Base-by-base conservation (phyloP, 352 stramenopile genomes). In the Halophytophthora batemanensis region DNA sequence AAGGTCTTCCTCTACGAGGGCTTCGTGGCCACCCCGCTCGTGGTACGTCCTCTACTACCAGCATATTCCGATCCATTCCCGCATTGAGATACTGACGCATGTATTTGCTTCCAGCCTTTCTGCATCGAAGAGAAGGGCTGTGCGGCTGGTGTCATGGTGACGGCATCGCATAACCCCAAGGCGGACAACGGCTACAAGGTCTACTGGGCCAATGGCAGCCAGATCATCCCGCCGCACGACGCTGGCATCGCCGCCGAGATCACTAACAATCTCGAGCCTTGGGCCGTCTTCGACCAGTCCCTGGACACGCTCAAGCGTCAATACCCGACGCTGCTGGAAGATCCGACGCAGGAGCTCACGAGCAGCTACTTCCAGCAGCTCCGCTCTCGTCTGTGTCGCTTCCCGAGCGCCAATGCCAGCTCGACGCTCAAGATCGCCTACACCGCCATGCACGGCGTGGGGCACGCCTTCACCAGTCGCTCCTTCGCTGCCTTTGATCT, bases 401-500 rank as follows among this genome's bases (percentile, higher is more conserved):
- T 82, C 51, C 66, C 75, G 1, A 60, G 74, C 19, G 70, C 82
- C 56, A 95, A 96, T 50, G 48, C 61, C 14, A 64, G 29, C 25
- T 69, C 78, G 25, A 45, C 53, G 31, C 67, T 90, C 37, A 95
- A 88, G 61, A 69, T 99, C 66, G 85, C 86, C 10, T 98, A 99
- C 66, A 98, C 95, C 8, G 96, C 97, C 45, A 99, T 99, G 96
- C 97, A 99, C 72, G 97, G 97, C 45, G 92, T 99, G 29, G 96
- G 96, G 18, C 75, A 96, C 64, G 74, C 76, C 21, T 99, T 96
- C 71, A 97, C 93, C 29, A 80, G 77, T 44, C 74, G 84, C 41
- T 92, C 86, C 6, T 98, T 99, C 58, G 64, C 84, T 22, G 80
- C 77, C 10, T 99, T 98, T 64, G 66, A 66, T 1, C 83, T 87